These are phyloP conservation scores for Xylaria acuta DNA, from an alignment of 495 filamentous ascomycete genomes.

Conservation along the genomic window DNA sequence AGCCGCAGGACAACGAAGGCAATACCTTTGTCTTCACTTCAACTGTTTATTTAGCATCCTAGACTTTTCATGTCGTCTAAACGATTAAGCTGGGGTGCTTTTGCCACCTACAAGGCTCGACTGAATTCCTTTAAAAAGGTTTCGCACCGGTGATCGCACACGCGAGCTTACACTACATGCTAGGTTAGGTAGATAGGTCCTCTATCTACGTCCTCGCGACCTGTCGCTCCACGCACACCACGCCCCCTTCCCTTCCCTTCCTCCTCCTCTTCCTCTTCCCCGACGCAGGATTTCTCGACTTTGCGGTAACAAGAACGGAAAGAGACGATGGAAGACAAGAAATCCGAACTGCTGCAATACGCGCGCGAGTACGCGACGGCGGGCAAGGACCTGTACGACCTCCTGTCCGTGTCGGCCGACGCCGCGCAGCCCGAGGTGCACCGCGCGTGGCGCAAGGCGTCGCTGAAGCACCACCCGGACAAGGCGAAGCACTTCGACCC, in stretches of 20 bases:
- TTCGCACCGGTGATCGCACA: background rate
- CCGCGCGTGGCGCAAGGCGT: slow-evolving; percentile 52
- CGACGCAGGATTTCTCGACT: background rate
- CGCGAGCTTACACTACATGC: background rate
- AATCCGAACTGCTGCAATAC: slow-evolving; percentile 47
- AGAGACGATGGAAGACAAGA: slow-evolving; percentile 30
- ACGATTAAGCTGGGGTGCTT: background rate
- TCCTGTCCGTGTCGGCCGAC: slow-evolving; percentile 49
- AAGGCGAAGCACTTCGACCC: slow-evolving; percentile 56
- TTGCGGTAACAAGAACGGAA: background rate
- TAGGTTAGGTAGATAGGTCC: background rate
- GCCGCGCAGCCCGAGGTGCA: slow-evolving; percentile 52
- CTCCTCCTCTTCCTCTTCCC: no score
- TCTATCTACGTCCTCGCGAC: background rate
- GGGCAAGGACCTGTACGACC: slow-evolving; percentile 53
- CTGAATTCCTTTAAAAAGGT: background rate
- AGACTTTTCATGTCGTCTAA: background rate
- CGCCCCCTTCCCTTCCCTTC: no score
- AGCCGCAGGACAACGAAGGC: background rate
- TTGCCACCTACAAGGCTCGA: background rate
- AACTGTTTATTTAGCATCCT: background rate
- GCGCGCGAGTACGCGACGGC: slow-evolving; percentile 50
- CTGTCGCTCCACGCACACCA: background rate
- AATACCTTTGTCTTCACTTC: background rate
- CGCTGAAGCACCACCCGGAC: slow-evolving; percentile 59